phyloP scores from a whole-genome alignment of 805 yeast species.

The Kodamaea fukazawae region DNA sequence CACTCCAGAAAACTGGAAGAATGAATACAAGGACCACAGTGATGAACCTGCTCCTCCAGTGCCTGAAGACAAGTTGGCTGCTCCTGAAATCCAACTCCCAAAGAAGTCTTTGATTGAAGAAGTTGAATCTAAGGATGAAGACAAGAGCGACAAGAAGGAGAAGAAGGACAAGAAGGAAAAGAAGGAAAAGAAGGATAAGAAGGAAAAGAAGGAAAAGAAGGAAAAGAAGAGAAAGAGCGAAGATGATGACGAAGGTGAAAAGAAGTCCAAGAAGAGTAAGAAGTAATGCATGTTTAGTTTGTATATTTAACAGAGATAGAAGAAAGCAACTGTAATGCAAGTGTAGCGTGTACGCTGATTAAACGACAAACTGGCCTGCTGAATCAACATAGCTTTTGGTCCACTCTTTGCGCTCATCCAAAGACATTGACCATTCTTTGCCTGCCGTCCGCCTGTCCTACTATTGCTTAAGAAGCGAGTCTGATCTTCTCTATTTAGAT shows the following conservation, averaged over 20 bases:
- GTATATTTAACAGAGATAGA: slow-evolving; percentile 1
- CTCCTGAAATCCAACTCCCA: slow-evolving; percentile 45
- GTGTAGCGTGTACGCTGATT: too few relatives aligned
- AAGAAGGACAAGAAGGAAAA: slow-evolving; percentile 64
- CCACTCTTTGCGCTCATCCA: too few relatives aligned
- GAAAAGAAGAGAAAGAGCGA: slow-evolving; percentile 47
- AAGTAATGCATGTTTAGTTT: slow-evolving; percentile 4
- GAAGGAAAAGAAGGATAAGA: slow-evolving; percentile 44
- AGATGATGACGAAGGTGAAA: slow-evolving; percentile 43
- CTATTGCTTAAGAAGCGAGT: too few relatives aligned
- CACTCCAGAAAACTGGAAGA: slow-evolving; percentile 93
- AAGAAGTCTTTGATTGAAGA: slow-evolving; percentile 48
- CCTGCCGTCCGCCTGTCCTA: too few relatives aligned
- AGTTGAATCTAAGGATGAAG: slow-evolving; percentile 32
- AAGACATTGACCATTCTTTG: too few relatives aligned
- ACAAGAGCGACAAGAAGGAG: slow-evolving; percentile 52
- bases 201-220: slow-evolving; percentile 49
- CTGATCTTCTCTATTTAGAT: too few relatives aligned
- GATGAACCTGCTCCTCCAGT: slow-evolving; percentile 59
- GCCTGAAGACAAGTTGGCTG: slow-evolving; percentile 51
- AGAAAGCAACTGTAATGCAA: background rate
- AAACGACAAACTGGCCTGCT: too few relatives aligned
- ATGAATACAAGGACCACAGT: slow-evolving; percentile 68
- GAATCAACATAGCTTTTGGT: too few relatives aligned
- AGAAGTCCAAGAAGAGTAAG: slow-evolving; percentile 43